Percentiles rank a stretch among this genome's conserved stretches.
Evolutionary conservation across 371 early-diverging fungal genomes (phyloP).

Genomic region (Zopfochytrium polystomum): DNA sequence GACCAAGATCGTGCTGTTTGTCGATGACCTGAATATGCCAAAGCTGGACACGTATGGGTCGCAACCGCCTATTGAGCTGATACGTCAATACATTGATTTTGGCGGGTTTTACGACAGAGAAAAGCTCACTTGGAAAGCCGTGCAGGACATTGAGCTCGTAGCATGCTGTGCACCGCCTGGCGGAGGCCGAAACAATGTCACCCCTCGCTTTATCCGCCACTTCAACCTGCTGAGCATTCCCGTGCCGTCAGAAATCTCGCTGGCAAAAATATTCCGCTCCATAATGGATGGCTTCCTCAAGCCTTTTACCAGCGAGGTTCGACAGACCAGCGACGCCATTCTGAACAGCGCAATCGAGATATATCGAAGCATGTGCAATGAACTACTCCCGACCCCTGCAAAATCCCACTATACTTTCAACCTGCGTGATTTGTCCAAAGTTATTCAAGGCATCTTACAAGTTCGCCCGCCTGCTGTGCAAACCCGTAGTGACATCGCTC

Average conservation of each 20-base stretch:
- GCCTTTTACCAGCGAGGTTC: slow-evolving; percentile 47
- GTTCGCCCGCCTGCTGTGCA: slow-evolving; percentile 37
- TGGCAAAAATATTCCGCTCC: slow-evolving; percentile 52
- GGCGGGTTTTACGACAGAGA: slow-evolving; percentile 59
- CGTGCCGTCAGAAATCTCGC: slow-evolving; percentile 45
- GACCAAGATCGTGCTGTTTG: slow-evolving; percentile 51
- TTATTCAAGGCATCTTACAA: slow-evolving; percentile 53
- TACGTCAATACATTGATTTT: slow-evolving; percentile 56
- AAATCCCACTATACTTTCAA: slow-evolving; percentile 64
- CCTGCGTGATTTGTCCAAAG: slow-evolving; percentile 55
- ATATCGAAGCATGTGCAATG: slow-evolving; percentile 54
- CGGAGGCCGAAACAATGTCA: slow-evolving; percentile 53
- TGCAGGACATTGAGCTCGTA: slow-evolving; percentile 52
- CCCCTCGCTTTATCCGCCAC: slow-evolving; percentile 53
- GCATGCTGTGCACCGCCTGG: slow-evolving; percentile 60
- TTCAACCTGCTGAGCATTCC: slow-evolving; percentile 56
- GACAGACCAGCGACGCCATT: slow-evolving; percentile 42
- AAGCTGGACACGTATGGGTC: slow-evolving; percentile 59
- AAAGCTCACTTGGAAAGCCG: slow-evolving; percentile 53
- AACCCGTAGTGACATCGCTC: slow-evolving; percentile 43
- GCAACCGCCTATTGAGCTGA: slow-evolving; percentile 58
- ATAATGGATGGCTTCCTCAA: slow-evolving; percentile 56
- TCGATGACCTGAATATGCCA: slow-evolving; percentile 63
- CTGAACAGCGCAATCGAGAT: slow-evolving; percentile 52
- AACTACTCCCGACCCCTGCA: slow-evolving; percentile 58